phyloP scores from a whole-genome alignment of 1,284 basidiomycete species.

The Melampsora occidentalis region DNA sequence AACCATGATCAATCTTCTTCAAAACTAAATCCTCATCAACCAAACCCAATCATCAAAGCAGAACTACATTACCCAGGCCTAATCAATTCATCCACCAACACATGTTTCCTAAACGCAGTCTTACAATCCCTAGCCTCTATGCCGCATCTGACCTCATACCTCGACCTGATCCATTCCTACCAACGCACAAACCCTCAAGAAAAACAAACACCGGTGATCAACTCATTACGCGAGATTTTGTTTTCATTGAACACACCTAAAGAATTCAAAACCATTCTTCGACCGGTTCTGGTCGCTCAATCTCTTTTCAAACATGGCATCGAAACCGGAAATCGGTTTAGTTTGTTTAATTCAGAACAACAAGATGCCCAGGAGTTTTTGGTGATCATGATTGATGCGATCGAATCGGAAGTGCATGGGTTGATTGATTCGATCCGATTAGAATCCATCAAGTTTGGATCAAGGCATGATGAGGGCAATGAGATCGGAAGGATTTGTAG shows the following conservation, averaged over 20 bases:
- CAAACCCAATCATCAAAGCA: too few species aligned
- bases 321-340: conserved; percentile 58
- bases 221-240: conserved; percentile 64
- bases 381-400: conserved; percentile 77
- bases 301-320: conserved; percentile 45
- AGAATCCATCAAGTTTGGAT: conserved; percentile 57
- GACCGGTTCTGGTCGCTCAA: conserved; percentile 38
- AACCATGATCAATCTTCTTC: too few species aligned
- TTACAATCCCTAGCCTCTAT: conserved; percentile 84
- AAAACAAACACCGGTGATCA: conserved; percentile 64
- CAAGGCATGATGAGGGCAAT: conserved; percentile 23
- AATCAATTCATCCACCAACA: conserved; percentile 87
- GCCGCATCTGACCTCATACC: conserved; percentile 69
- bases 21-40: too few species aligned
- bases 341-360: conserved; percentile 80
- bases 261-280: conserved; percentile 63
- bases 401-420: conserved; percentile 71
- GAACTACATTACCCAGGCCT: conserved; percentile 71
- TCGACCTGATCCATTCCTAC: conserved; percentile 61
- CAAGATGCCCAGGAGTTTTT: conserved; percentile 96
- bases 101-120: conserved; percentile 92
- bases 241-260: conserved; percentile 11
- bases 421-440: conserved; percentile 60
- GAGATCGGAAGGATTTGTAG: conserved; percentile 31
- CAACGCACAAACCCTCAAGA: conserved; percentile 67